A percentile compares a stretch with the other conserved stretches of the same genome.
These are phyloP conservation scores for Tylopilus balloui DNA, from an alignment of 768 basidiomycete species.

Conservation along the genomic window DNA sequence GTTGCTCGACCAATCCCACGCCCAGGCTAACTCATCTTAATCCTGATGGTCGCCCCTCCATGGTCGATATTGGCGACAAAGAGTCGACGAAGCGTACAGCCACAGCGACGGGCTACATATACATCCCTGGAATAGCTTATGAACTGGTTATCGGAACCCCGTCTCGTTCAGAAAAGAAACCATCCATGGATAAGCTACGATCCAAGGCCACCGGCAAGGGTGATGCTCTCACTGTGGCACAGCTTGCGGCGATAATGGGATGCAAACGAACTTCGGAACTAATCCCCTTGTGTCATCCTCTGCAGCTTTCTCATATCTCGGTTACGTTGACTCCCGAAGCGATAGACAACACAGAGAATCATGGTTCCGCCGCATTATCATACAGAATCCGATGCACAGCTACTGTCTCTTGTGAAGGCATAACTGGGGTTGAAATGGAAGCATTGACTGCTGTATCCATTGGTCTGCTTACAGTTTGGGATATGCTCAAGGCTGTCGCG, in stretches of 20 bases:
- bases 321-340: constrained; percentile 55
- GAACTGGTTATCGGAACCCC: constrained; percentile 46
- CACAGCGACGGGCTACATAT: constrained; percentile 72
- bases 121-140: constrained; percentile 61
- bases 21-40: constrained; percentile 69
- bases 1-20: constrained; percentile 4
- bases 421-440: constrained; percentile 93
- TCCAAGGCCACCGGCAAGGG: constrained; percentile 61
- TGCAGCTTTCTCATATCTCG: constrained; percentile 65
- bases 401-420: constrained; percentile 70
- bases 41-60: constrained; percentile 60
- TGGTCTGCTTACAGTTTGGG: constrained; percentile 81
- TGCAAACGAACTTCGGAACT: constrained; percentile 79
- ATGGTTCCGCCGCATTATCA: constrained; percentile 12
- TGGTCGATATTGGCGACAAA: constrained; percentile 81
- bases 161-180: constrained; percentile 1
- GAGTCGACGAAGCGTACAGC: constrained; percentile 57
- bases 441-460: constrained; percentile 80
- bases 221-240: constrained; percentile 68
- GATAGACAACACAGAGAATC: constrained; percentile 2
- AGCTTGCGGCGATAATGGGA: constrained; percentile 84
- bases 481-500: constrained; percentile 89
- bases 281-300: constrained; percentile 85
- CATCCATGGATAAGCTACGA: constrained; percentile 32
- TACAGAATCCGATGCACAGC: constrained; percentile 60